Evolutionary conservation across 129 eudicot species (phyloP).

Genomic region (Artemisia argyi): DNA sequence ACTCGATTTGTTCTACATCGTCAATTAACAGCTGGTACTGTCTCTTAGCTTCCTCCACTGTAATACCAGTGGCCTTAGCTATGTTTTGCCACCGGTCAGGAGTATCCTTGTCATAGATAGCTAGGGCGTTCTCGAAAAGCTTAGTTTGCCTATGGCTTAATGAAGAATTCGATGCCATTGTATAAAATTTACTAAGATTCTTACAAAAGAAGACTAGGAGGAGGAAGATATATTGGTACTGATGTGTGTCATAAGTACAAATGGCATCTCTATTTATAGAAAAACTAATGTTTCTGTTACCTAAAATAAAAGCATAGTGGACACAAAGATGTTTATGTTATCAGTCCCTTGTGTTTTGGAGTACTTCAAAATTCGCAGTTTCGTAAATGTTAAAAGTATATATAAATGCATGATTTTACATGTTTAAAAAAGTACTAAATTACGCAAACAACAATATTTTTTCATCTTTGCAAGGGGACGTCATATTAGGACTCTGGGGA

Average conservation of each 20-base stretch:
- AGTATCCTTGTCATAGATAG: slow-evolving; percentile 60
- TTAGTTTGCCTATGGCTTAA: slow-evolving; percentile 64
- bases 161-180: slow-evolving; percentile 39
- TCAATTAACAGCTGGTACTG: slow-evolving; percentile 54
- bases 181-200: neutral
- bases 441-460: too few species aligned
- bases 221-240: slow-evolving; percentile 16
- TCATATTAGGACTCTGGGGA: too few species aligned
- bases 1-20: slow-evolving; percentile 51
- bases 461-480: too few species aligned
- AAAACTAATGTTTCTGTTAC: neutral
- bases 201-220: neutral
- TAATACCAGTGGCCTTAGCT: slow-evolving; percentile 64
- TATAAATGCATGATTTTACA: too few species aligned
- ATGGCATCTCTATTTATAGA: slow-evolving; percentile 31
- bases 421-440: too few species aligned
- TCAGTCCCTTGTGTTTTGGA: neutral
- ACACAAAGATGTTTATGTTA: neutral
- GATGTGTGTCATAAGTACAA: slow-evolving; percentile 22
- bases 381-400: too few species aligned
- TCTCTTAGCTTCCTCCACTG: slow-evolving; percentile 61
- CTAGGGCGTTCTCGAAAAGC: slow-evolving; percentile 70
- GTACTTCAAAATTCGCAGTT: neutral
- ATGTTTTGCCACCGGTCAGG: slow-evolving; percentile 77
- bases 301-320: neutral